Evolutionary conservation across 345 rosid genomes (phyloP).

Genomic region (Salix exigua): DNA sequence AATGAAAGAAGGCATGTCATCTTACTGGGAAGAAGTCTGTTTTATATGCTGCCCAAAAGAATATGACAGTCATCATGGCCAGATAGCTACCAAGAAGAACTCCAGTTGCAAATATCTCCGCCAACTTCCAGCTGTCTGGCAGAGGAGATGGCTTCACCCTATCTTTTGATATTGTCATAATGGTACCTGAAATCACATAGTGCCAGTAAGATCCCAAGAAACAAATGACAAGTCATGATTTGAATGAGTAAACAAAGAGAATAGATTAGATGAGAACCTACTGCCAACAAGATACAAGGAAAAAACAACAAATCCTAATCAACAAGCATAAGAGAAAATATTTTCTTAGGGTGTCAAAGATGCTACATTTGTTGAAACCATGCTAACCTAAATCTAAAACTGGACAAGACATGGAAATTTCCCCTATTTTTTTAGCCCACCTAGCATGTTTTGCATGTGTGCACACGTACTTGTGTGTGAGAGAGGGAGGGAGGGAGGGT

Average conservation of each 20-base stretch:
- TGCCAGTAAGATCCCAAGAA: conserved; percentile 12
- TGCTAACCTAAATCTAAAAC: neutral
- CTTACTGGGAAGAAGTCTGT: conserved; percentile 90
- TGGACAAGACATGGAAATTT: neutral
- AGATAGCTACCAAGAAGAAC: conserved; percentile 87
- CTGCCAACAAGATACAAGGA: neutral
- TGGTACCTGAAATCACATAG: conserved; percentile 63
- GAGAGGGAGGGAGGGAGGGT: neutral
- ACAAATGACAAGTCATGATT: neutral
- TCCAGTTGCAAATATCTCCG: conserved; percentile 91
- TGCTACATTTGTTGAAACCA: neutral
- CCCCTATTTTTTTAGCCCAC: too few relatives aligned
- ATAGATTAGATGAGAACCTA: neutral
- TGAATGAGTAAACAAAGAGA: neutral
- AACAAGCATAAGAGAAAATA: neutral
- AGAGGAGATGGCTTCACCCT: conserved; percentile 98
- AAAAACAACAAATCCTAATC: neutral
- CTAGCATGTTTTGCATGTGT: neutral
- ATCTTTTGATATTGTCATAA: conserved; percentile 97
- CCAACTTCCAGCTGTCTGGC: conserved; percentile 98
- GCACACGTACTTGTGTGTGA: neutral
- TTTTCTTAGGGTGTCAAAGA: neutral
- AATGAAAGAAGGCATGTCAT: conserved; percentile 4
- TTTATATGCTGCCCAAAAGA: conserved; percentile 95
- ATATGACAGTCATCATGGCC: conserved; percentile 98